These are phyloP conservation scores for Ceratocystis albifundus DNA, from an alignment of 2,329 filamentous ascomycete species.

Conservation along the genomic window DNA sequence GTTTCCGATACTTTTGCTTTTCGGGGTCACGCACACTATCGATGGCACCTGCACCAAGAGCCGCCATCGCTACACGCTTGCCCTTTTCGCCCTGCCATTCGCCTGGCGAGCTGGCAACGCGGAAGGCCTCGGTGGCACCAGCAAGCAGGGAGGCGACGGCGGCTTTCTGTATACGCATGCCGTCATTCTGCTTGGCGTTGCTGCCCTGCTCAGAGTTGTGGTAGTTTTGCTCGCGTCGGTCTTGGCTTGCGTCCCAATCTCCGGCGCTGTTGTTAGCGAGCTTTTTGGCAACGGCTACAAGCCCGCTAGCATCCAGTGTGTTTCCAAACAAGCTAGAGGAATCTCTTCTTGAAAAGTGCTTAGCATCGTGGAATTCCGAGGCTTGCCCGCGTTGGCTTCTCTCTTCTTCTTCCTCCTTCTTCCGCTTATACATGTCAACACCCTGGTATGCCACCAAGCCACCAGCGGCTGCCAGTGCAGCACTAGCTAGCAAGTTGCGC, in stretches of 20 bases:
- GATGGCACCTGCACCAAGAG: slow-evolving; percentile 72
- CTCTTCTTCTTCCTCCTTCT: slow-evolving; percentile 32
- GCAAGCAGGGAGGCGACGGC: slow-evolving; percentile 84
- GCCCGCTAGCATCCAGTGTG: slow-evolving; percentile 49
- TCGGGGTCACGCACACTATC: slow-evolving; percentile 62
- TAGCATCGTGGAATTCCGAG: slow-evolving; percentile 48
- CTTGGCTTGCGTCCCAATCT: slow-evolving; percentile 36
- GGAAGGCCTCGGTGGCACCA: slow-evolving; percentile 84
- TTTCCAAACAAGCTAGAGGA: slow-evolving; percentile 54
- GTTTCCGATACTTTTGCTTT: slow-evolving; percentile 69
- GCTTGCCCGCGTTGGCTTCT: slow-evolving; percentile 39
- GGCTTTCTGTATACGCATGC: slow-evolving; percentile 66
- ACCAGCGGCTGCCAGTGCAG: slow-evolving; percentile 51
- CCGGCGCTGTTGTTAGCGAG: slow-evolving; percentile 41
- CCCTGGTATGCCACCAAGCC: slow-evolving; percentile 54
- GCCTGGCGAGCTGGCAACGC: slow-evolving; percentile 76
- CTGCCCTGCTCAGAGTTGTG: slow-evolving; percentile 27
- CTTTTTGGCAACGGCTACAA: slow-evolving; percentile 50
- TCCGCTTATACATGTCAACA: slow-evolving; percentile 51
- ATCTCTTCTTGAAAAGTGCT: slow-evolving; percentile 45
- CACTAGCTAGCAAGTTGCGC: slow-evolving; percentile 48
- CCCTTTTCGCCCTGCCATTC: slow-evolving; percentile 86
- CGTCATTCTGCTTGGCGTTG: slow-evolving; percentile 35
- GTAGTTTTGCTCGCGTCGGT: slow-evolving; percentile 31
- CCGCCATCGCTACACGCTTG: slow-evolving; percentile 81